phyloP scores from a whole-genome alignment of 306 rosid genomes.

The Malus sieversii region DNA sequence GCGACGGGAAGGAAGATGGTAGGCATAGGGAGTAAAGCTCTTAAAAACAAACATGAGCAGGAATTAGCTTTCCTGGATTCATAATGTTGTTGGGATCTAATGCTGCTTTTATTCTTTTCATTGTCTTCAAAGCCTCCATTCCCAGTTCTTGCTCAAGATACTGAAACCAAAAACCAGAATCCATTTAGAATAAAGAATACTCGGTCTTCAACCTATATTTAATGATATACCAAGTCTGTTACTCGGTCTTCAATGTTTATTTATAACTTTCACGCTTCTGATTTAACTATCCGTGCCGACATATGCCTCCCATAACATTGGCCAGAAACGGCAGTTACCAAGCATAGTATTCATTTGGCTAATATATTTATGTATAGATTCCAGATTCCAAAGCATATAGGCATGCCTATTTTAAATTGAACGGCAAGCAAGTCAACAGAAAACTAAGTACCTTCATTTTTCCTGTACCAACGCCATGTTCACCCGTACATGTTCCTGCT shows the following conservation, averaged over 20 bases:
- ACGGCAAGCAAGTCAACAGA: neutral
- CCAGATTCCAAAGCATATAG: neutral
- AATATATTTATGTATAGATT: neutral
- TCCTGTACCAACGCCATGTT: slow-evolving; percentile 96
- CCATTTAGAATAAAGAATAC: neutral
- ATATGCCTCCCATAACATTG: neutral
- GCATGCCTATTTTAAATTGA: neutral
- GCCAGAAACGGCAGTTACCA: slow-evolving; percentile 9
- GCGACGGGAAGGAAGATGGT: neutral
- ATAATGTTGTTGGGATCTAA: slow-evolving; percentile 84
- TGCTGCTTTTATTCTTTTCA: slow-evolving; percentile 75
- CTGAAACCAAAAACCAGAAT: slow-evolving; percentile 27
- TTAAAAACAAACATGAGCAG: slow-evolving; percentile 83
- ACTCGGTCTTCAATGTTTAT: neutral
- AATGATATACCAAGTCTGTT: too few relatives aligned
- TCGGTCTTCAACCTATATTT: neutral
- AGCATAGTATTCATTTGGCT: neutral
- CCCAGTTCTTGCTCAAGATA: slow-evolving; percentile 92
- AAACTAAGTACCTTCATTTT: slow-evolving; percentile 70
- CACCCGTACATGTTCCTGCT: slow-evolving; percentile 93
- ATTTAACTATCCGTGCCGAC: neutral
- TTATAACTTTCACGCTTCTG: neutral
- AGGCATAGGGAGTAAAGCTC: neutral
- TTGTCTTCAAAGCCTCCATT: slow-evolving; percentile 68
- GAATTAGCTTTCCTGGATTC: slow-evolving; percentile 96